Conservation (phyloP, 768 basidiomycete genomes). For the Pisolithus tinctorius region DNA sequence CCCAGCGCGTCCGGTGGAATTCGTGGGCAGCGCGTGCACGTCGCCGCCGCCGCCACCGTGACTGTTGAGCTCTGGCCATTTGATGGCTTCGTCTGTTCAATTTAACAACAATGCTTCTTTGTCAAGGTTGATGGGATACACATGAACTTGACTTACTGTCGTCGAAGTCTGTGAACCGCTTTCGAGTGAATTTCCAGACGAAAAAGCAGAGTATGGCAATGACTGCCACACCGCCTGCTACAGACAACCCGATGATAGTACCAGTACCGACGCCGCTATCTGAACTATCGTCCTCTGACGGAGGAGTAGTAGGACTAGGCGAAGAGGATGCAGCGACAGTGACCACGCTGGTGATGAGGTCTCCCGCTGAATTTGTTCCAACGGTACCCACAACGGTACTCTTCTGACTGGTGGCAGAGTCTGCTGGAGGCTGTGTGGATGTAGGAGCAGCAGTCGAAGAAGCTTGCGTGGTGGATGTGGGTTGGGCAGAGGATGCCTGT, state of each 20-base stretch:
- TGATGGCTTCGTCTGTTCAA: constrained; percentile 69
- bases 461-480: constrained; percentile 3
- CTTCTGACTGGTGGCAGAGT: background rate
- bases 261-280: constrained; percentile 46
- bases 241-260: constrained; percentile 74
- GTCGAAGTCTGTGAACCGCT: constrained; percentile 68
- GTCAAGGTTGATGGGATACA: constrained; percentile 5
- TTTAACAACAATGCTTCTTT: background rate
- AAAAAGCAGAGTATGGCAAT: constrained; percentile 70
- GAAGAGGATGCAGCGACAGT: constrained; percentile 7
- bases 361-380: constrained; percentile 27
- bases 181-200: constrained; percentile 82
- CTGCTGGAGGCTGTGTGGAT: background rate
- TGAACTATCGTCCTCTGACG: constrained; percentile 14
- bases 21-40: constrained; percentile 60
- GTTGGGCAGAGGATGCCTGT: constrained; percentile 1
- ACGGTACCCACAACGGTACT: constrained; percentile 9
- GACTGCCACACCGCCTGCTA: constrained; percentile 72
- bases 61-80: constrained; percentile 83
- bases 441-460: constrained; percentile 3
- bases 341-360: constrained; percentile 19
- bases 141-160: constrained; percentile 51
- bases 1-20: constrained; percentile 64
- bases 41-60: constrained; percentile 43
- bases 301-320: constrained; percentile 21